Evolutionary conservation across 148 eudicot genomes (phyloP).

Genomic region (Beta vulgaris): DNA sequence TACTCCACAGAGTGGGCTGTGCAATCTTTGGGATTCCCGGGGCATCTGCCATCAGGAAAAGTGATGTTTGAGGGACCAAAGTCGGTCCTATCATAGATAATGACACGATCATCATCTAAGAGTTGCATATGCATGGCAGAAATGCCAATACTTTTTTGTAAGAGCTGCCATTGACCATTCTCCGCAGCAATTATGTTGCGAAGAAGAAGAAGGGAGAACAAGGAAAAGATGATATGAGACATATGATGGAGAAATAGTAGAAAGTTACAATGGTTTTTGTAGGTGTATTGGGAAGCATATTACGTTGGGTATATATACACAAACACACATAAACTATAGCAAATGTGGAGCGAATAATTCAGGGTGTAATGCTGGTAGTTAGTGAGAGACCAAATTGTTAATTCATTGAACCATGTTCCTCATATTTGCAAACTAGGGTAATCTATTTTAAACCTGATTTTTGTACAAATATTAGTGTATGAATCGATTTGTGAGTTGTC

Average conservation of each 20-base stretch:
- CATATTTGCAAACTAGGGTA: too few relatives aligned
- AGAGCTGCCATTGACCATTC: slow-evolving; percentile 39
- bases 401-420: background rate
- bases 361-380: background rate
- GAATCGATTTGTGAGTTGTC: too few relatives aligned
- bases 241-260: background rate
- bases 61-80: slow-evolving; percentile 51
- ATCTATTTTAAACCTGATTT: too few relatives aligned
- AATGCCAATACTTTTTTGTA: slow-evolving; percentile 37
- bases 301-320: background rate
- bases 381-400: background rate
- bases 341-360: background rate
- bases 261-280: background rate
- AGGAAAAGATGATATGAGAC: background rate
- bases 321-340: background rate
- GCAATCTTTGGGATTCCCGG: slow-evolving; percentile 39
- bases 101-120: slow-evolving; percentile 41
- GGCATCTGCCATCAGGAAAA: slow-evolving; percentile 33
- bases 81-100: slow-evolving; percentile 52
- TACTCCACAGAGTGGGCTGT: slow-evolving; percentile 78
- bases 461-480: too few relatives aligned
- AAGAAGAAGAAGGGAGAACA: background rate
- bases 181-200: background rate
- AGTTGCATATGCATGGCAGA: slow-evolving; percentile 69
- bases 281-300: background rate